Evolutionary conservation across 345 rosid genomes (phyloP).

Genomic region (Salix viminalis): DNA sequence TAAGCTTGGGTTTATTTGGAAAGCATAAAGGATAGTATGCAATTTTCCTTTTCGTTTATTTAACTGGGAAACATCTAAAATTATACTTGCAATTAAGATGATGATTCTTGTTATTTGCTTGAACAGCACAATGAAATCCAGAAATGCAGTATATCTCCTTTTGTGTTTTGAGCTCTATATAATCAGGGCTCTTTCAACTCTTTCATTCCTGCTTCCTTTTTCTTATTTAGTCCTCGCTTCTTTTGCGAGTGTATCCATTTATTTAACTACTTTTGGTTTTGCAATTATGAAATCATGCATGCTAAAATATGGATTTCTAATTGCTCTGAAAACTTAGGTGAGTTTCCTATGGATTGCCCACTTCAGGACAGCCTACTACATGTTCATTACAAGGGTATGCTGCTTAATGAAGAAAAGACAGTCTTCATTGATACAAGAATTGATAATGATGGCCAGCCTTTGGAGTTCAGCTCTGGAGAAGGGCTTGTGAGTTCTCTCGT

Average conservation of each 20-base stretch:
- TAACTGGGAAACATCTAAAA: neutral
- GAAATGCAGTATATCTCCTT: neutral
- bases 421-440: conserved; percentile 72
- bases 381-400: conserved; percentile 87
- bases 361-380: conserved; percentile 40
- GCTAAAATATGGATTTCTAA: neutral
- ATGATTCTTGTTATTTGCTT: neutral
- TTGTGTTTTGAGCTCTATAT: no score
- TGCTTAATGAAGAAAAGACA: conserved; percentile 69
- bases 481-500: conserved; percentile 60
- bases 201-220: neutral
- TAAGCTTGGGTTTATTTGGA: neutral
- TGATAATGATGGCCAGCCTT: conserved; percentile 71
- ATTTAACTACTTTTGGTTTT: neutral
- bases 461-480: conserved; percentile 96
- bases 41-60: neutral
- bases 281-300: neutral
- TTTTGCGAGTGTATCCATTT: conserved; percentile 4
- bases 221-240: neutral
- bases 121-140: neutral
- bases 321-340: conserved; percentile 48
- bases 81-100: neutral
- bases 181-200: no score
- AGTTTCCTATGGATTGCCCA: conserved; percentile 98
- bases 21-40: neutral